Evolutionary conservation across 371 early-diverging fungal genomes (phyloP).

Genomic region (Synchytrium microbalum): DNA sequence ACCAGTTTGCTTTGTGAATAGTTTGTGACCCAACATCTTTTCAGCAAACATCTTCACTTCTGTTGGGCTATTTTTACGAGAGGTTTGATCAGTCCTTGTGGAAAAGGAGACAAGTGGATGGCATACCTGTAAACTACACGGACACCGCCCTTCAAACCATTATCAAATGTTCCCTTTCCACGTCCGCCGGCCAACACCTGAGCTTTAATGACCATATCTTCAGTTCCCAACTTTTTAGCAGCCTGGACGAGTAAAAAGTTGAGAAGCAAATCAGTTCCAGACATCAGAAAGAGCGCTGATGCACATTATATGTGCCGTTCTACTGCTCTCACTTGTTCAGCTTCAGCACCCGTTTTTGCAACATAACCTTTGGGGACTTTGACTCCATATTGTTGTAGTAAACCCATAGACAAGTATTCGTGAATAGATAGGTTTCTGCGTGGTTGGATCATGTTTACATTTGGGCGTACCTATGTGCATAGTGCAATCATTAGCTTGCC

Average conservation of each 20-base stretch:
- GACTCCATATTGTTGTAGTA: slow-evolving; percentile 86
- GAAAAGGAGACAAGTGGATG: slow-evolving; percentile 6
- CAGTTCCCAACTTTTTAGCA: slow-evolving; percentile 72
- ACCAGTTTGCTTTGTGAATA: slow-evolving; percentile 97
- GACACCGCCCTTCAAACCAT: slow-evolving; percentile 94
- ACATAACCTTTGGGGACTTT: slow-evolving; percentile 84
- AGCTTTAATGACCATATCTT: slow-evolving; percentile 94
- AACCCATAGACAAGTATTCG: slow-evolving; percentile 90
- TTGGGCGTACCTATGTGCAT: background rate
- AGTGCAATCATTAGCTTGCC: too few species aligned
- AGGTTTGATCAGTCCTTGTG: background rate
- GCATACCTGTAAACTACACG: slow-evolving; percentile 85
- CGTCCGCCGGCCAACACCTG: slow-evolving; percentile 98
- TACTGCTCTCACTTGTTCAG: slow-evolving; percentile 48
- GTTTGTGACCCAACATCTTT: slow-evolving; percentile 94
- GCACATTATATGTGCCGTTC: too few species aligned
- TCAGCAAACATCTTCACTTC: slow-evolving; percentile 83
- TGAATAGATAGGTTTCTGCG: slow-evolving; percentile 85
- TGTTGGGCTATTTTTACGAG: slow-evolving; percentile 49
- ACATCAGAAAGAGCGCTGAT: too few species aligned
- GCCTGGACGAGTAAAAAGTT: too few species aligned
- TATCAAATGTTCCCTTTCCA: slow-evolving; percentile 94
- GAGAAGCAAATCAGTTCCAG: too few species aligned
- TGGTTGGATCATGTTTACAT: background rate
- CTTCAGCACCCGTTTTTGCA: slow-evolving; percentile 83